phyloP scores from a whole-genome alignment of 2,329 filamentous ascomycete genomes.

The Exophiala dermatitidis region DNA sequence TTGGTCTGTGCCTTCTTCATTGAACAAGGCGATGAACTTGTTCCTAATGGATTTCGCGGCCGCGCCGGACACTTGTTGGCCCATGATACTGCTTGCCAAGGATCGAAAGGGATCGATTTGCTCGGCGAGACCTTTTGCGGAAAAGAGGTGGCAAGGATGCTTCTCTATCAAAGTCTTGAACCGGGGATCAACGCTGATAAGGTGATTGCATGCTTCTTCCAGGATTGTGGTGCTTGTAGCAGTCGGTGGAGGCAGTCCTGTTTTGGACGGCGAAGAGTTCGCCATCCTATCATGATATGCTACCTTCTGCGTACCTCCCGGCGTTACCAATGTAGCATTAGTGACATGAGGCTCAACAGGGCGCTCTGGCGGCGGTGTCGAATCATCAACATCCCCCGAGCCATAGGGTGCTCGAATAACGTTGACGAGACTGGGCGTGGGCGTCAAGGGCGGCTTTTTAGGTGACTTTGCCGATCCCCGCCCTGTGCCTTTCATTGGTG shows the following conservation, averaged over 20 bases:
- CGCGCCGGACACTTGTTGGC: constrained; percentile 90
- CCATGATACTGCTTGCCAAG: constrained; percentile 80
- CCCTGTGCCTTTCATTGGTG: constrained; percentile 31
- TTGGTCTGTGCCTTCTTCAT: constrained; percentile 31
- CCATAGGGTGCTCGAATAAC: constrained; percentile 42
- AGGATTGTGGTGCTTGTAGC: constrained; percentile 67
- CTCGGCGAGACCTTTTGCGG: constrained; percentile 72
- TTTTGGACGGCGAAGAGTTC: constrained; percentile 36
- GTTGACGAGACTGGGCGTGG: constrained; percentile 45
- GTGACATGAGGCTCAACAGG: constrained; percentile 44
- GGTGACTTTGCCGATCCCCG: constrained; percentile 27
- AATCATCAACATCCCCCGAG: constrained; percentile 37
- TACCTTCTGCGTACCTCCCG: constrained; percentile 41
- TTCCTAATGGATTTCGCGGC: constrained; percentile 83
- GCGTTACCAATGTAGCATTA: constrained; percentile 44
- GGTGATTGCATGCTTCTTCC: constrained; percentile 64
- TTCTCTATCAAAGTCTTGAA: constrained; percentile 65
- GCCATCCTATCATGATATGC: constrained; percentile 39
- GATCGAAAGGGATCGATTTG: constrained; percentile 80
- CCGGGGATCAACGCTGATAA: constrained; percentile 65
- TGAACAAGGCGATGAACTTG: constrained; percentile 73
- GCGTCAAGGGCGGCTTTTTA: constrained; percentile 38
- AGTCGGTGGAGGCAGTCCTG: constrained; percentile 36
- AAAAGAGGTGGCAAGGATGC: constrained; percentile 72
- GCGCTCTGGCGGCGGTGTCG: constrained; percentile 36